These are phyloP conservation scores for Pseudogymnoascus sp. DNA, from an alignment of 2,329 filamentous ascomycete species.

Conservation along the genomic window DNA sequence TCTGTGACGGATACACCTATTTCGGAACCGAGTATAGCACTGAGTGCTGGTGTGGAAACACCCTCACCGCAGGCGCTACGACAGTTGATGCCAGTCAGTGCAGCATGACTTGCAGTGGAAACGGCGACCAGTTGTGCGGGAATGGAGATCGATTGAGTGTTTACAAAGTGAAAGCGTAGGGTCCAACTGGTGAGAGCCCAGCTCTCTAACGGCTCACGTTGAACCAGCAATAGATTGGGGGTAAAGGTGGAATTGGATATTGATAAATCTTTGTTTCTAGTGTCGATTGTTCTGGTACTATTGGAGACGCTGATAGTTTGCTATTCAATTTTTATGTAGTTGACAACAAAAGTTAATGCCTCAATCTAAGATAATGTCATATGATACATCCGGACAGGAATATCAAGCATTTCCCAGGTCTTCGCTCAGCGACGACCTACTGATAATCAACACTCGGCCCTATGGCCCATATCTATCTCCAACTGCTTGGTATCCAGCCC, in stretches of 20 bases:
- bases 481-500: not conserved
- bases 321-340: not conserved
- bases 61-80: slow-evolving; percentile 19
- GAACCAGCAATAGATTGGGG: not conserved
- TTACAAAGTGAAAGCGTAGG: slow-evolving; percentile 15
- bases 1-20: slow-evolving; percentile 26
- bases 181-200: not conserved
- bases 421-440: not conserved
- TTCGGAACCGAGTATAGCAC: slow-evolving; percentile 34
- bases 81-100: slow-evolving; percentile 18
- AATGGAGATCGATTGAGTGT: slow-evolving; percentile 23
- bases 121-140: slow-evolving; percentile 29
- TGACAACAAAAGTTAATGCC: not conserved
- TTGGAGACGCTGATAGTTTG: not conserved
- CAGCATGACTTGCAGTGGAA: slow-evolving; percentile 24
- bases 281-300: not conserved
- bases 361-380: not conserved
- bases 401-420: not conserved
- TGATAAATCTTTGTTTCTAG: not conserved
- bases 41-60: slow-evolving; percentile 30
- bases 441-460: not conserved
- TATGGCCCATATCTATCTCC: not conserved
- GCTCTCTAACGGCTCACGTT: not conserved
- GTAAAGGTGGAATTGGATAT: not conserved
- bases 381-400: not conserved